Conservation (phyloP, 1,284 basidiomycete species). For the Vanrija humicola region DNA sequence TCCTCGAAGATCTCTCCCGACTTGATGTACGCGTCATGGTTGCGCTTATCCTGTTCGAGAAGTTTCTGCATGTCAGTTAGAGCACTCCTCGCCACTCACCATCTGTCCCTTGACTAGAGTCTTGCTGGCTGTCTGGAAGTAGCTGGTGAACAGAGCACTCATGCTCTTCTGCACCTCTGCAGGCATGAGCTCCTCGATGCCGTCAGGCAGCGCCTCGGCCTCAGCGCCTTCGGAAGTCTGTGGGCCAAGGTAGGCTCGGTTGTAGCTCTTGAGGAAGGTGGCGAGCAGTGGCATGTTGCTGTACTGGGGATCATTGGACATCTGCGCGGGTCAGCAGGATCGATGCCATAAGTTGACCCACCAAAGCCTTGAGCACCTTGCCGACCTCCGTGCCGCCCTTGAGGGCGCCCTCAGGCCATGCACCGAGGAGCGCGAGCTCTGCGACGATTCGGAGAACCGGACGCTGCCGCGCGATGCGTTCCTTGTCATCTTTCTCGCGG, state of each 20-base stretch:
- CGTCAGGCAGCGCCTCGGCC: constrained; percentile 48
- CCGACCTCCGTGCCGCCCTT: constrained; percentile 71
- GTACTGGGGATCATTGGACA: constrained; percentile 79
- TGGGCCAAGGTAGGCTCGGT: constrained; percentile 72
- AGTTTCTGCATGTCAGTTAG: constrained; percentile 59
- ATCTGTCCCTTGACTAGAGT: constrained; percentile 87
- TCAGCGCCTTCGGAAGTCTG: constrained; percentile 39
- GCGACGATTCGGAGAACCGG: constrained; percentile 80
- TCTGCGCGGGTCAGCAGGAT: constrained; percentile 50
- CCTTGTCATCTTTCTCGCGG: constrained; percentile 86
- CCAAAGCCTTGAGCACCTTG: constrained; percentile 64
- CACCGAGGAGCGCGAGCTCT: constrained; percentile 81
- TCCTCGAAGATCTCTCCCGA: constrained; percentile 99
- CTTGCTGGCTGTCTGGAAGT: constrained; percentile 86
- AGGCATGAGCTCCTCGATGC: constrained; percentile 68
- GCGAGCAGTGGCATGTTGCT: constrained; percentile 79
- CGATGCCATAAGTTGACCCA: constrained; percentile 47
- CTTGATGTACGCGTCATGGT: constrained; percentile 97
- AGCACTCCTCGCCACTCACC: constrained; percentile 52
- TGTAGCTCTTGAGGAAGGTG: constrained; percentile 78
- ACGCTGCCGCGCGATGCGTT: constrained; percentile 74
- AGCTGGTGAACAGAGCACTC: constrained; percentile 86
- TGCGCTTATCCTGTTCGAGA: constrained; percentile 91
- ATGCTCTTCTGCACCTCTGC: constrained; percentile 81
- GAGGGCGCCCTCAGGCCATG: constrained; percentile 54